phyloP scores from a whole-genome alignment of 345 rosid genomes.

The Populus euphratica region DNA sequence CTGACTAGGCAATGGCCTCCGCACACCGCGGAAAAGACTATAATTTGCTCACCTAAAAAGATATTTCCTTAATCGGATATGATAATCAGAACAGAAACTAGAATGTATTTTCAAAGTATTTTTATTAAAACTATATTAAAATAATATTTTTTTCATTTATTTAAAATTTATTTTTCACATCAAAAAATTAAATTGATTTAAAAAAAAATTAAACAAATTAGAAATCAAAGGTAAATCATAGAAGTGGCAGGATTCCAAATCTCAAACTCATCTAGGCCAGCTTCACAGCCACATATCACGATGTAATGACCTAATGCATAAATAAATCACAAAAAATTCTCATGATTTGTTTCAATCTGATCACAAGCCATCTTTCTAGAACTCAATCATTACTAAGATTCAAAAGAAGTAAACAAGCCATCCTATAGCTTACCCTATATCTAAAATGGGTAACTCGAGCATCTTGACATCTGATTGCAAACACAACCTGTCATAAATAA shows the following conservation, averaged over 20 bases:
- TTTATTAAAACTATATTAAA: no score
- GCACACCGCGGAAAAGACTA: background rate
- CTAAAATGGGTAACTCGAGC: no score
- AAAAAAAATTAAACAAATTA: background rate
- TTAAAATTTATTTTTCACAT: no score
- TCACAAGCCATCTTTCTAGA: background rate
- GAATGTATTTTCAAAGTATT: no score
- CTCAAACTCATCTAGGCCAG: conserved; percentile 74
- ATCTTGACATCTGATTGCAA: background rate
- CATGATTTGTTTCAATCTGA: background rate
- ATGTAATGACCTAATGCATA: conserved; percentile 70
- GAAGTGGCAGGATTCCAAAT: conserved; percentile 96
- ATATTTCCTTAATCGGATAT: background rate
- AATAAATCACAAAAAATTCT: background rate
- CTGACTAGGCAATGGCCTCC: background rate
- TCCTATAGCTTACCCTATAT: background rate
- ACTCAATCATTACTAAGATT: background rate
- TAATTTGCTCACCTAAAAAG: background rate
- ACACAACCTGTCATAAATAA: background rate
- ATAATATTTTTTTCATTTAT: no score
- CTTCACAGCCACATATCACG: conserved; percentile 84
- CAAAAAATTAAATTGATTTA: no score
- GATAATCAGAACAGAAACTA: background rate
- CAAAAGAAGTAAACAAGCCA: background rate
- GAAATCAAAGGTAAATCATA: conserved; percentile 30